Evolutionary conservation across 345 rosid genomes (phyloP).

Genomic region (Pseudoturritis turrita): DNA sequence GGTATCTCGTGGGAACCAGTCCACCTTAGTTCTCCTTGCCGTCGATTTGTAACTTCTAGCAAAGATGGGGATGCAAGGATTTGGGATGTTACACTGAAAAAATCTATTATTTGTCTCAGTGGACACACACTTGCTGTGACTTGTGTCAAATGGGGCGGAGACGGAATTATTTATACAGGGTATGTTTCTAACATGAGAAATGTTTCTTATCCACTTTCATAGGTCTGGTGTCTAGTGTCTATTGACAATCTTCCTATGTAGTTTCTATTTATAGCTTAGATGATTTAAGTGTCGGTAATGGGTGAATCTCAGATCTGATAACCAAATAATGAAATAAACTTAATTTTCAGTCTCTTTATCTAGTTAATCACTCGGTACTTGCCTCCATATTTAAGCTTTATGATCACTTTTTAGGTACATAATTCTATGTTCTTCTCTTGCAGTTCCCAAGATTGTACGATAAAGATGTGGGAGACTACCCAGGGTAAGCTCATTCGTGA

Average conservation of each 20-base stretch:
- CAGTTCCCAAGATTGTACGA: conserved; percentile 92
- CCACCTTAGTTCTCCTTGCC: conserved; percentile 87
- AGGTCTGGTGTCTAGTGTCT: not conserved
- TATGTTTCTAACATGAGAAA: conserved; percentile 22
- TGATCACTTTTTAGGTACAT: not conserved
- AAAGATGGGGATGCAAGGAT: conserved; percentile 99
- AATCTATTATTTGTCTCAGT: conserved; percentile 68
- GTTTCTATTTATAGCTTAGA: not conserved
- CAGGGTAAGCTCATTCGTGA: conserved; percentile 97
- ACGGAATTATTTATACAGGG: conserved; percentile 90
- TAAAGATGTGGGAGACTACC: conserved; percentile 96
- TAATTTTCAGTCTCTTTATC: not conserved
- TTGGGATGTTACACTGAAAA: conserved; percentile 76
- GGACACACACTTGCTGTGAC: conserved; percentile 95
- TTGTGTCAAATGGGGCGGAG: conserved; percentile 99
- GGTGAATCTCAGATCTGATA: not conserved
- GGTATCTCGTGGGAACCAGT: conserved; percentile 98
- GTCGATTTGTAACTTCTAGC: conserved; percentile 93
- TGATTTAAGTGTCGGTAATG: not conserved
- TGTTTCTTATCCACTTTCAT: not conserved
- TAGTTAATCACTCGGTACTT: not conserved
- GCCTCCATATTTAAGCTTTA: not conserved
- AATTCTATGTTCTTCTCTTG: not conserved
- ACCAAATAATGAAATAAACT: not conserved
- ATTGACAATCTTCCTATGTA: not conserved